Evolutionary conservation across 202 grass and related monocot genomes (phyloP), one percentile per base, ranked within the genome.

Genomic region (Tripidium arundinaceum): DNA sequence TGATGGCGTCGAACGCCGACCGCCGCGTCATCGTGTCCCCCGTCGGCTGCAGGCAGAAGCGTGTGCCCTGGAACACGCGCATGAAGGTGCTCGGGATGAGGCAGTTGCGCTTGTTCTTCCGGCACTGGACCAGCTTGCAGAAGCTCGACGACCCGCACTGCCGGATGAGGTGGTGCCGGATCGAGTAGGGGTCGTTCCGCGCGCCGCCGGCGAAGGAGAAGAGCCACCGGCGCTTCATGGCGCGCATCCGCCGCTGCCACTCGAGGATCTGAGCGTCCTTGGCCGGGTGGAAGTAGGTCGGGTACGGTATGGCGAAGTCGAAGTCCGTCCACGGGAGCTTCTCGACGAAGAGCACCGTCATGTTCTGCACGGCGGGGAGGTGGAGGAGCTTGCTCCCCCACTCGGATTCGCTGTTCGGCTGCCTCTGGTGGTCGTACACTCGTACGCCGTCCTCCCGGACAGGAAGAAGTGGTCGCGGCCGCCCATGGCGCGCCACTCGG

Each of bases 391-490:
- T 97, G 83, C 83, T 91, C 1, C 94, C 94, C 94, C 91, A 93
- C 46, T 86, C 76, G 8, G 60, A 72, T 60, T 86, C 82, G 34
- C 57, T 76, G 57, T 93, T 84, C 31, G 84, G 60, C 54, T 47
- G 34, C 68, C 94, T 39, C 74, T 86, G 67, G 67, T 94, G 85
- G 80, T 97, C 94, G 87, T n/a, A n/a, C n/a, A n/a, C n/a, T n/a
- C n/a, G n/a, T 90, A 90, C 37, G 87, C 84, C 62, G 93, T 94
- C 68, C 91, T 72, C 4, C 94, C 89, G 1, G 89, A 81, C 3
- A 94, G 67, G 61, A 97, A 10, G 82, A 97, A 94, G 75, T 97
- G 94, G 46, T 97, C 91, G 39, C 83, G 83, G 3, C 94, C 94
- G 73, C 66, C 87, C 79, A 85, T 89, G 63, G 78, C 75, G 22